A percentile compares a stretch with the other conserved stretches of the same genome.
Evolutionary conservation across 2,329 filamentous ascomycete species (phyloP).

Genomic region (Passalora sequoiae): DNA sequence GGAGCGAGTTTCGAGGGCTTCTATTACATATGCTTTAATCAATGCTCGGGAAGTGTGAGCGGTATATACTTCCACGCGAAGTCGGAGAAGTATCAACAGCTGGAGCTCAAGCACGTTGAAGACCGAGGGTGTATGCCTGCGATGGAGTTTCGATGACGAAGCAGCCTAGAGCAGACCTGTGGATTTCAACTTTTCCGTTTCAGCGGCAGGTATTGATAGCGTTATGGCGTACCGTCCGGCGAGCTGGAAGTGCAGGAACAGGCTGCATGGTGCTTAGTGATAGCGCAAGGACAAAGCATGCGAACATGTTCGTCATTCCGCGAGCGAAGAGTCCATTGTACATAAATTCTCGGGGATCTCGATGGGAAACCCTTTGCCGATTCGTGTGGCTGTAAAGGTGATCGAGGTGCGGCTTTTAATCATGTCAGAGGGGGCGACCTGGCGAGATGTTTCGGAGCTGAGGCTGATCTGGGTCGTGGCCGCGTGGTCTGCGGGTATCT

Average conservation of each 20-base stretch:
- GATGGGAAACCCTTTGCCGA: too few species aligned
- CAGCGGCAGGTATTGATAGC: slow-evolving; percentile 18
- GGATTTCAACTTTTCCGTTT: neutral
- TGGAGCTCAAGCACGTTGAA: slow-evolving; percentile 83
- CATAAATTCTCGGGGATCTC: too few species aligned
- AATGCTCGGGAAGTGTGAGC: slow-evolving; percentile 75
- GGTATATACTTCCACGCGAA: slow-evolving; percentile 98
- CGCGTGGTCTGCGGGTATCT: too few species aligned
- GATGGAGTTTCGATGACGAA: slow-evolving; percentile 74
- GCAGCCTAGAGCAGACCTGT: neutral
- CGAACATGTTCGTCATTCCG: neutral
- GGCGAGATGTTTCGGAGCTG: too few species aligned
- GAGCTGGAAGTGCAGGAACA: slow-evolving; percentile 6
- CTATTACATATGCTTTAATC: slow-evolving; percentile 99
- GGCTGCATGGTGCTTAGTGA: slow-evolving; percentile 1
- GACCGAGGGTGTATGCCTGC: slow-evolving; percentile 78
- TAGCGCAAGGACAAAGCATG: neutral
- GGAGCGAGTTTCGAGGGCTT: slow-evolving; percentile 98
- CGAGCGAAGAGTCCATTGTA: neutral
- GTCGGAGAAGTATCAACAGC: slow-evolving; percentile 96
- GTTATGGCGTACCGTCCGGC: slow-evolving; percentile 16
- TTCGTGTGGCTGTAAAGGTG: too few species aligned
- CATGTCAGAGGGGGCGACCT: too few species aligned
- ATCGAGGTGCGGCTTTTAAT: too few species aligned
- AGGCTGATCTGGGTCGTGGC: too few species aligned